Evolutionary conservation across 306 rosid genomes (phyloP).

Genomic region (Quercus suber): DNA sequence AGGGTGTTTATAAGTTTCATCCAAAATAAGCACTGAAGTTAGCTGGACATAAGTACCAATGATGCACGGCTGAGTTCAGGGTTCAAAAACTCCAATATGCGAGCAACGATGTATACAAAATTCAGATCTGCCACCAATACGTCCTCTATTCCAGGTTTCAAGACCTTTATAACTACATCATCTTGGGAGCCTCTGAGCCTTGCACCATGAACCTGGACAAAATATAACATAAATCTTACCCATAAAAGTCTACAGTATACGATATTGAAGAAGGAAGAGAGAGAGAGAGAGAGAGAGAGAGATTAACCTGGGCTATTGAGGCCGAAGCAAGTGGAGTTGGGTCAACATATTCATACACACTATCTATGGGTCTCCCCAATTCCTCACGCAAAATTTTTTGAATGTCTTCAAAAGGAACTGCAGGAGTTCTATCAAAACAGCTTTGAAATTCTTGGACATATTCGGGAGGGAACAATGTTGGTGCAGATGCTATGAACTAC

Average conservation of each 20-base stretch:
- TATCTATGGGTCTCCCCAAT: constrained; percentile 78
- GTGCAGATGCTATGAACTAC: constrained; percentile 93
- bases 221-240: constrained; percentile 21
- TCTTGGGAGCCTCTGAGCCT: constrained; percentile 84
- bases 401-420: constrained; percentile 74
- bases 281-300: constrained; percentile 14
- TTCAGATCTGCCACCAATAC: constrained; percentile 92
- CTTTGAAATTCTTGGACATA: constrained; percentile 95
- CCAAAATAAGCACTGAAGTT: constrained; percentile 3
- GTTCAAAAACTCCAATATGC: constrained; percentile 87
- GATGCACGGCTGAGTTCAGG: constrained; percentile 90
- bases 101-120: constrained; percentile 81
- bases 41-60: constrained; percentile 47
- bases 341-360: constrained; percentile 77
- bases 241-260: not conserved
- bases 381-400: constrained; percentile 69
- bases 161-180: constrained; percentile 93
- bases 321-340: constrained; percentile 93
- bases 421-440: constrained; percentile 92
- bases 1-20: not conserved
- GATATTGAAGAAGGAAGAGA: not conserved
- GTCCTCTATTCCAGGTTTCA: constrained; percentile 96
- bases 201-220: constrained; percentile 84
- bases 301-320: constrained; percentile 83
- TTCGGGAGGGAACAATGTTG: constrained; percentile 87